phyloP scores from a whole-genome alignment of 768 basidiomycete genomes.

The Astraeus odoratus region DNA sequence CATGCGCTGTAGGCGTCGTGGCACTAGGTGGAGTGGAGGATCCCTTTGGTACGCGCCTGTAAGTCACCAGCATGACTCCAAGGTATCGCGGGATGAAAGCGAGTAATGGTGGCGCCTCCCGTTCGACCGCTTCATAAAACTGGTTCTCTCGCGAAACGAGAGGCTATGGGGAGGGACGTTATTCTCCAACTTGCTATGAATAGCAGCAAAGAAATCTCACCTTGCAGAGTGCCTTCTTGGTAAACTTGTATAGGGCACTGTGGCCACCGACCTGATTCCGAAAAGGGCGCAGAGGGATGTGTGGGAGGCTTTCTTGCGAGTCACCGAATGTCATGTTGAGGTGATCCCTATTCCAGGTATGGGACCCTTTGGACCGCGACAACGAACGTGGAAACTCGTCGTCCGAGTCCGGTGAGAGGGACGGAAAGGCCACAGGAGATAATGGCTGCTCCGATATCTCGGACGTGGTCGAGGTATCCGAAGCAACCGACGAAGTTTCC shows the following conservation, averaged over 20 bases:
- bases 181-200: neutral
- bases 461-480: constrained; percentile 55
- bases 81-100: constrained; percentile 97
- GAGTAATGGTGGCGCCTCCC: constrained; percentile 85
- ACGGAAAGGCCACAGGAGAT: constrained; percentile 20
- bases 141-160: constrained; percentile 95
- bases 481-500: constrained; percentile 63
- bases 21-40: constrained; percentile 18
- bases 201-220: constrained; percentile 38
- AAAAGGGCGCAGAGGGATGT: constrained; percentile 92
- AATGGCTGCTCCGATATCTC: constrained; percentile 28
- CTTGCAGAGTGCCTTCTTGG: constrained; percentile 97
- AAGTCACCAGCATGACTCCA: constrained; percentile 97
- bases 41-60: constrained; percentile 65
- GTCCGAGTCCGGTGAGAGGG: constrained; percentile 11
- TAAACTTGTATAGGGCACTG: constrained; percentile 95
- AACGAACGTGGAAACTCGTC: constrained; percentile 8
- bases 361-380: constrained; percentile 5
- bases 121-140: constrained; percentile 96
- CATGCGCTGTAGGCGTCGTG: constrained; percentile 7
- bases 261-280: constrained; percentile 98
- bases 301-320: constrained; percentile 60
- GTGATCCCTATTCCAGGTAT: constrained; percentile 26
- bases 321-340: constrained; percentile 37
- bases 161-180: constrained; percentile 48